Conservation (phyloP, 176 grass and related monocot species). For the Hyparrhenia diplandra region DNA sequence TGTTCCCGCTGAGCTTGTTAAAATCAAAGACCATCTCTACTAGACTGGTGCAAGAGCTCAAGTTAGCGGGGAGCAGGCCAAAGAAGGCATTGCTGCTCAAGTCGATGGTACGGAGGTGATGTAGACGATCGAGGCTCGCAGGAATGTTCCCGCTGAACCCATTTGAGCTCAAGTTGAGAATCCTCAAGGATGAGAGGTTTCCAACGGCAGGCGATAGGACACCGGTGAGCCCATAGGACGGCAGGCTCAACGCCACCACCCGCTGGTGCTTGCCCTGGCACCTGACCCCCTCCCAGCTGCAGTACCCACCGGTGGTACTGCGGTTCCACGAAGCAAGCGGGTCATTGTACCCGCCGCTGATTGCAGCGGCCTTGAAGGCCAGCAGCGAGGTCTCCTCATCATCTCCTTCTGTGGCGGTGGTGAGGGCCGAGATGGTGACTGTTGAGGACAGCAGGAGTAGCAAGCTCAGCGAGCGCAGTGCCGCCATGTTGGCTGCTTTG, state of each 20-base stretch:
- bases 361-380: too few species aligned
- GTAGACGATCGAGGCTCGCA: background rate
- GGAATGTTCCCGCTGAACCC: background rate
- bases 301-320: too few species aligned
- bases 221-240: background rate
- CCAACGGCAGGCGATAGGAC: background rate
- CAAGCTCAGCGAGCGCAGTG: too few species aligned
- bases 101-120: background rate
- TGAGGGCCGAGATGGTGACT: too few species aligned
- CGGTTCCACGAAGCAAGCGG: too few species aligned
- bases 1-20: background rate
- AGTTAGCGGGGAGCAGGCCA: background rate
- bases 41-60: background rate
- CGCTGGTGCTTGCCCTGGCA: background rate
- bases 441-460: too few species aligned
- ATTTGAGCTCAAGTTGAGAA: background rate
- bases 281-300: background rate
- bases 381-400: too few species aligned
- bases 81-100: background rate
- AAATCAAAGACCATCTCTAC: rapidly evolving
- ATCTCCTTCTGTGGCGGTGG: too few species aligned
- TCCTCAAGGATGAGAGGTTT: background rate
- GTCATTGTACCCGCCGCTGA: too few species aligned
- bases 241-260: background rate
- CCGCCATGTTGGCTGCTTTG: too few species aligned